Base-by-base conservation (phyloP, 495 filamentous ascomycete species). In the Aspergillus nidulans region DNA sequence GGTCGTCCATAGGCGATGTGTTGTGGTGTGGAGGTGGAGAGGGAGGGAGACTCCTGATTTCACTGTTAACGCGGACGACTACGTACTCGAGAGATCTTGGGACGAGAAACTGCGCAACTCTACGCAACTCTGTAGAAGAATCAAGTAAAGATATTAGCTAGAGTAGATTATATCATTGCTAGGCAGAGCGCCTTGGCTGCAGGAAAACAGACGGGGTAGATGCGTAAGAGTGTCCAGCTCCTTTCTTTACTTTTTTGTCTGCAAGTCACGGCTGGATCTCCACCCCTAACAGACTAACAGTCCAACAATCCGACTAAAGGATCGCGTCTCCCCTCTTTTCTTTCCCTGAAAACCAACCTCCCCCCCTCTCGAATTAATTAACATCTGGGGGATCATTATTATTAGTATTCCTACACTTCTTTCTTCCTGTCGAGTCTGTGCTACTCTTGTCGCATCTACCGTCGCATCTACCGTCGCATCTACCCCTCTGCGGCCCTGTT, bases 211-310 rank as follows among this genome's bases (percentile, higher is more conserved):
- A n/a, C n/a, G n/a, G n/a, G n/a, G n/a, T n/a, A n/a, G n/a, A n/a
- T n/a, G n/a, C n/a, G n/a, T n/a, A n/a, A n/a, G n/a, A n/a, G n/a
- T 10, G 15, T 12, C 30, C 9, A 34, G 30, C 36, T 39, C 36
- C n/a, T 18, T 39, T 39, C 51, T 57, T 47, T 44, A 19, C 16
- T 42, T 30, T n/a, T 24, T 39, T 23, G 19, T 6, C 55, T 62
- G 55, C 59, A 62, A 53, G 59, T 58, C 47, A 58, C 59, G 52
- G 59, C 53, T 56, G 40, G 48, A 58, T 53, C 59, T 62, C 59
- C 59, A 61, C 59, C 32, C 46, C 45, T n/a, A n/a, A n/a, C n/a
- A 32, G 46, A 54, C 23, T 38, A 49, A 24, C 34, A 28, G 30
- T 21, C 44, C 24, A 43, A 48, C 32, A 18, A n/a, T n/a, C n/a